Evolutionary conservation across 306 rosid species (phyloP), one percentile per base, ranked within the genome.

Genomic region (Acacia acuminata): DNA sequence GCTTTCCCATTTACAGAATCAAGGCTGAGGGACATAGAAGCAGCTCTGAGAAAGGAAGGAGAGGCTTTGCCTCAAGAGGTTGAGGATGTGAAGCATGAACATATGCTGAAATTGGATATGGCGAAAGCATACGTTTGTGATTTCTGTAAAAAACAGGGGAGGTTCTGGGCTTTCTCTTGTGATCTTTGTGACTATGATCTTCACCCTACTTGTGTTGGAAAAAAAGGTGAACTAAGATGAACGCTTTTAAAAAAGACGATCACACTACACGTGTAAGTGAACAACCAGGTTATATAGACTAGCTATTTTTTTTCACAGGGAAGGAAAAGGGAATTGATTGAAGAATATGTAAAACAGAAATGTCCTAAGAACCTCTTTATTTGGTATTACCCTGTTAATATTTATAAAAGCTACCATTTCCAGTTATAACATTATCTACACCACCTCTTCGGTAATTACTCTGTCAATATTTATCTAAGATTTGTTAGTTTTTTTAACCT

Each of bases 91-190:
- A 96, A 96, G 89, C 99, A 96, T 83, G 98, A 91, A 34, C 98
- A 96, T 88, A 65, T 75, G 40, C 89, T 92, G 73, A 94, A 96
- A 86, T 66, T 96, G 87, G 98, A 96, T 58, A 88, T 86, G 94
- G 97, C 96, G 42, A 94, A 90, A 86, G 97, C 94, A 0, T 96
- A 88, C 75, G 91, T 91, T 20, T 96, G 99, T 86, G 98, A 96
- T 89, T 91, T 72, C 44, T 96, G 97, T 86, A 85, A 87, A 86
- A 61, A 84, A 68, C 88, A 85, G 68, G 98, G 97, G 25, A 92
- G 82, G 77, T 96, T 96, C 82, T 96, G 99, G 99, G 85, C 98
- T n/a, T 94, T 88, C 83, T 92, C 94, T 65, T 94, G 98, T 80
- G 89, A 84, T 81, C 87, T 92, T 9, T 96, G 99, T 89, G 94